Conservation (phyloP, 345 rosid species). For the Anacardium occidentale region DNA sequence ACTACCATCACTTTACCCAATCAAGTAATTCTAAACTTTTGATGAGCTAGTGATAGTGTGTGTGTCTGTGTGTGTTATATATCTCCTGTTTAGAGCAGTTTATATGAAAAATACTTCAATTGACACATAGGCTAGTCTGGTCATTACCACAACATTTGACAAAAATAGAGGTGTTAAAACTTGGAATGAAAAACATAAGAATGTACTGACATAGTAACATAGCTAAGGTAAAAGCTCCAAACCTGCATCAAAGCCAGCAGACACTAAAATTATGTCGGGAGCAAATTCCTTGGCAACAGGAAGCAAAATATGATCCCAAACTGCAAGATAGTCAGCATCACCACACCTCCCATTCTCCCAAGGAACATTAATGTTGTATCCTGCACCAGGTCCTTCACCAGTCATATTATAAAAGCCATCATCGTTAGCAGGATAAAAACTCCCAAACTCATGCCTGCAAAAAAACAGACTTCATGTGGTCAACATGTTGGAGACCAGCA, state of each 20-base stretch:
- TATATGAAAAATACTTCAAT: neutral
- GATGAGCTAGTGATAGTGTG: neutral
- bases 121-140: neutral
- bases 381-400: conserved; percentile 90
- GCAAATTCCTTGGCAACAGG: conserved; percentile 76
- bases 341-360: conserved; percentile 88
- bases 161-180: neutral
- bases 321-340: conserved; percentile 89
- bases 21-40: neutral
- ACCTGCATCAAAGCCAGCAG: conserved; percentile 99
- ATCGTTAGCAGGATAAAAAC: conserved; percentile 73
- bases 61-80: neutral
- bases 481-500: neutral
- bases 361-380: conserved; percentile 91
- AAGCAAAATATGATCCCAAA: conserved; percentile 86
- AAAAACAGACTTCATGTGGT: conserved; percentile 17
- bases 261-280: conserved; percentile 74
- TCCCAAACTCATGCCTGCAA: conserved; percentile 81
- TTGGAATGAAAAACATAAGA: no score
- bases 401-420: conserved; percentile 80
- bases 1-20: neutral
- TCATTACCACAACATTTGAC: conserved; percentile 10
- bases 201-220: neutral
- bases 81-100: neutral
- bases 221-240: conserved; percentile 10